Evolutionary conservation across 805 yeast genomes (phyloP).

Genomic region (Komagataella mondaviorum): DNA sequence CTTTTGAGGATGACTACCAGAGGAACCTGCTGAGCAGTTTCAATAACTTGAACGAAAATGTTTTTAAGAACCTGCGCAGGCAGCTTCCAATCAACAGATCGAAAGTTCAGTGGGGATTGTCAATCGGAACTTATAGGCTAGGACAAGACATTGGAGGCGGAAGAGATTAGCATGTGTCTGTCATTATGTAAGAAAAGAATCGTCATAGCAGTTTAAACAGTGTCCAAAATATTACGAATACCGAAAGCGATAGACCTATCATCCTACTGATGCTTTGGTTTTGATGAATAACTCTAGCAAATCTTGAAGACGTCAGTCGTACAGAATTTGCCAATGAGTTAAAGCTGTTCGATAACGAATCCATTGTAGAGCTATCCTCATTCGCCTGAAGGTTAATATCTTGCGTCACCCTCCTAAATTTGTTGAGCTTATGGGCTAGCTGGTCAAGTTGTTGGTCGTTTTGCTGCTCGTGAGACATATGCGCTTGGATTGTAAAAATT

Average conservation of each 20-base stretch:
- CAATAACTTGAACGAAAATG: constrained; percentile 58
- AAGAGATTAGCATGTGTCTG: constrained; percentile 10
- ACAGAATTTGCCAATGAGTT: constrained; percentile 31
- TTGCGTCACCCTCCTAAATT: constrained; percentile 50
- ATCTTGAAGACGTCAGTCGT: constrained; percentile 34
- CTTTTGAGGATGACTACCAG: constrained; percentile 48
- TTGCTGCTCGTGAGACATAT: constrained; percentile 22
- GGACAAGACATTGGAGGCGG: constrained; percentile 65
- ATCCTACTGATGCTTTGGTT: constrained; percentile 49
- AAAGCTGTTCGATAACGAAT: constrained; percentile 35
- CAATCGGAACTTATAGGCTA: constrained; percentile 77
- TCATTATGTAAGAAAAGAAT: not conserved
- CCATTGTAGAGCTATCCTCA: constrained; percentile 30
- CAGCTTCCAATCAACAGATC: constrained; percentile 86
- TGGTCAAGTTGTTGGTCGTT: constrained; percentile 52
- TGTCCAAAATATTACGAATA: constrained; percentile 44
- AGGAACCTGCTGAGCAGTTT: constrained; percentile 47
- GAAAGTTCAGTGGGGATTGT: constrained; percentile 89
- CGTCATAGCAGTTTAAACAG: constrained; percentile 31
- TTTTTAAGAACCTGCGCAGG: constrained; percentile 78
- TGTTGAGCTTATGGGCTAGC: constrained; percentile 51
- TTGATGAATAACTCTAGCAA: constrained; percentile 40
- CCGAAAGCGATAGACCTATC: constrained; percentile 40
- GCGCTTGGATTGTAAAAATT: not conserved
- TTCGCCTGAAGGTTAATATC: constrained; percentile 56